phyloP scores from a whole-genome alignment of 2,329 filamentous ascomycete species.

The Aurifilum marmelostoma region DNA sequence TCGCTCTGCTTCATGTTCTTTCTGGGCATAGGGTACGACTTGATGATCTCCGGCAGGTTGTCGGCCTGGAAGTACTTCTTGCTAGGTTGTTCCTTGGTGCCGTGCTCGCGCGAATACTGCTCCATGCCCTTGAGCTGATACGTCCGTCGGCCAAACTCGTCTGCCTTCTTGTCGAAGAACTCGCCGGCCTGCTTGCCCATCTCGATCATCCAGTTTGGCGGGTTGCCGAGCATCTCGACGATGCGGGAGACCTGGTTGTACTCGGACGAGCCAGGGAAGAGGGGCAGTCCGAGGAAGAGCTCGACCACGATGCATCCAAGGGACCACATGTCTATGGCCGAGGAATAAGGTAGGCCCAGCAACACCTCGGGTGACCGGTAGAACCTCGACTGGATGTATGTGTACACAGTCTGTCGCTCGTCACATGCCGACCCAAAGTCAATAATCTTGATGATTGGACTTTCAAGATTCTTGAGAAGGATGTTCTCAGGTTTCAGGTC shows the following conservation, averaged over 20 bases:
- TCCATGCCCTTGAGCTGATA: constrained; percentile 97
- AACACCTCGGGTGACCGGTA: constrained; percentile 96
- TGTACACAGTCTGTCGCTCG: constrained; percentile 97
- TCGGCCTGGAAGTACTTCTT: constrained; percentile 99
- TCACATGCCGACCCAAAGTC: constrained; percentile 99
- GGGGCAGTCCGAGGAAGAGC: constrained; percentile 87
- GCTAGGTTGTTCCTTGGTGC: constrained; percentile 96
- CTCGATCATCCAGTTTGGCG: constrained; percentile 98
- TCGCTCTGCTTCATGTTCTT: constrained; percentile 99
- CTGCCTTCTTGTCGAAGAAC: constrained; percentile 90
- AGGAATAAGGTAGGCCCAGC: constrained; percentile 94
- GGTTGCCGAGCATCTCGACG: constrained; percentile 95
- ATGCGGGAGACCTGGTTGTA: constrained; percentile 98
- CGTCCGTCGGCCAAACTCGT: constrained; percentile 89
- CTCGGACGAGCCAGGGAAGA: constrained; percentile 97
- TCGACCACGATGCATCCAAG: constrained; percentile 98
- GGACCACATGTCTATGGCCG: constrained; percentile 99
- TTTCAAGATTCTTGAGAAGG: constrained; percentile 94
- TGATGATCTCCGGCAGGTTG: constrained; percentile 94
- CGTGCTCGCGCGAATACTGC: constrained; percentile 93
- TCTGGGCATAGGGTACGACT: constrained; percentile 95
- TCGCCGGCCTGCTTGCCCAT: constrained; percentile 97
- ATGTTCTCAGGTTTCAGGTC: constrained; percentile 99
- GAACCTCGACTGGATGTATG: constrained; percentile 97
- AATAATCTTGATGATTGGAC: constrained; percentile 99